Percentiles rank a stretch among this genome's conserved stretches.
phyloP scores from a whole-genome alignment of 2,329 filamentous ascomycete species.

The Fusarium abutilonis region DNA sequence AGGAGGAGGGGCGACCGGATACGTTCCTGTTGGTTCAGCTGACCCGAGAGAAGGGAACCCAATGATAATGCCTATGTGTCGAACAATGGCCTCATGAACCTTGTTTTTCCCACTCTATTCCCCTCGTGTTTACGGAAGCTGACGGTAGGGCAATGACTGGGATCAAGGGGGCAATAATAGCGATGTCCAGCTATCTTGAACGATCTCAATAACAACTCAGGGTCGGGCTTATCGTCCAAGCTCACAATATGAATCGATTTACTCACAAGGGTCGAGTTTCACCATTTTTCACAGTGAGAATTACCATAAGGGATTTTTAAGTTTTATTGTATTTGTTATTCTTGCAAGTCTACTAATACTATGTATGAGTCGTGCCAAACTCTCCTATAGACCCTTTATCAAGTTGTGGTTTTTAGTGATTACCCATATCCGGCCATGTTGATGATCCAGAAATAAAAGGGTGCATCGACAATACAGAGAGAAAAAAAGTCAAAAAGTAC shows the following conservation, averaged over 20 bases:
- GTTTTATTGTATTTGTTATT: slow-evolving; percentile 19
- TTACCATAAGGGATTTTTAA: slow-evolving; percentile 5
- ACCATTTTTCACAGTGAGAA: background rate
- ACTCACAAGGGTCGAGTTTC: background rate
- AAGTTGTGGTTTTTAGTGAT: background rate
- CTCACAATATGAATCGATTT: background rate
- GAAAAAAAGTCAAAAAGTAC: background rate
- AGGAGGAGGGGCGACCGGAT: slow-evolving; percentile 10
- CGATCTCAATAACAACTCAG: background rate
- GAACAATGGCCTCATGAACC: slow-evolving; percentile 23
- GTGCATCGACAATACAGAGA: slow-evolving; percentile 7
- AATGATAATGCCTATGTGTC: slow-evolving; percentile 13
- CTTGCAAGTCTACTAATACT: slow-evolving; percentile 20
- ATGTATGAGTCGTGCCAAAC: slow-evolving; percentile 17
- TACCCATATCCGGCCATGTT: slow-evolving; percentile 8
- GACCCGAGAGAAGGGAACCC: slow-evolving; percentile 32
- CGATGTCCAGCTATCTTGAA: slow-evolving; percentile 3
- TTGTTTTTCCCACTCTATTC: slow-evolving; percentile 1
- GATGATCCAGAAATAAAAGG: background rate
- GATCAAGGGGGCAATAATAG: slow-evolving; percentile 3
- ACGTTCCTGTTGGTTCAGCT: slow-evolving; percentile 38
- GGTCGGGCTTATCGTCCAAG: slow-evolving; percentile 1
- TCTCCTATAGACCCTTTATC: slow-evolving; percentile 11
- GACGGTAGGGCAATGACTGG: background rate
- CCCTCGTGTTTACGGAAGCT: slow-evolving; percentile 10